These are phyloP conservation scores for Agaricus subrufescens DNA, from an alignment of 768 basidiomycete genomes.

Conservation along the genomic window DNA sequence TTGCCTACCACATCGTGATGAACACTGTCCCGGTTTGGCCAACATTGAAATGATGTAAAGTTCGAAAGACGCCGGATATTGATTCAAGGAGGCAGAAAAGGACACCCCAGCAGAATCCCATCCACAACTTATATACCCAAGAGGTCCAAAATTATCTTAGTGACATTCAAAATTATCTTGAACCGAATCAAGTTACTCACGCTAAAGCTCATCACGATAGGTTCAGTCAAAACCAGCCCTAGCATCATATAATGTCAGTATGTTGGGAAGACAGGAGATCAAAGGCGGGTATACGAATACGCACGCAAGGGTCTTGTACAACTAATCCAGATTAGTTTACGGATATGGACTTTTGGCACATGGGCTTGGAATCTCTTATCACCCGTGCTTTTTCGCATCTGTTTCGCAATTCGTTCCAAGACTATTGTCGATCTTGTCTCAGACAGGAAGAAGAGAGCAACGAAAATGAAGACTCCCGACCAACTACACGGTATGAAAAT, in stretches of 20 bases:
- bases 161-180: conserved; percentile 22
- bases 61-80: conserved; percentile 37
- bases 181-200: conserved; percentile 32
- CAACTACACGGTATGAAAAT: conserved; percentile 12
- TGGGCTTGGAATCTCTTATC: conserved; percentile 57
- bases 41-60: conserved; percentile 53
- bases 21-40: conserved; percentile 61
- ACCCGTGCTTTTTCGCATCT: conserved; percentile 60
- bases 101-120: conserved; percentile 74
- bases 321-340: conserved; percentile 62
- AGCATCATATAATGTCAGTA: not conserved
- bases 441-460: conserved; percentile 49
- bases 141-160: not conserved
- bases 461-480: conserved; percentile 39
- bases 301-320: conserved; percentile 68
- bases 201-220: conserved; percentile 68
- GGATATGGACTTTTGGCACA: conserved; percentile 52
- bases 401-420: conserved; percentile 58
- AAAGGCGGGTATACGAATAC: conserved; percentile 20
- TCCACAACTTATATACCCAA: conserved; percentile 47
- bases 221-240: conserved; percentile 71
- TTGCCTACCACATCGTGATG: conserved; percentile 46
- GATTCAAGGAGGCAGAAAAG: conserved; percentile 65
- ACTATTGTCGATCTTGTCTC: conserved; percentile 77
- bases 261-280: too few relatives aligned